Evolutionary conservation across 495 filamentous ascomycete genomes (phyloP).

Genomic region (Aspergillus bridgeri): DNA sequence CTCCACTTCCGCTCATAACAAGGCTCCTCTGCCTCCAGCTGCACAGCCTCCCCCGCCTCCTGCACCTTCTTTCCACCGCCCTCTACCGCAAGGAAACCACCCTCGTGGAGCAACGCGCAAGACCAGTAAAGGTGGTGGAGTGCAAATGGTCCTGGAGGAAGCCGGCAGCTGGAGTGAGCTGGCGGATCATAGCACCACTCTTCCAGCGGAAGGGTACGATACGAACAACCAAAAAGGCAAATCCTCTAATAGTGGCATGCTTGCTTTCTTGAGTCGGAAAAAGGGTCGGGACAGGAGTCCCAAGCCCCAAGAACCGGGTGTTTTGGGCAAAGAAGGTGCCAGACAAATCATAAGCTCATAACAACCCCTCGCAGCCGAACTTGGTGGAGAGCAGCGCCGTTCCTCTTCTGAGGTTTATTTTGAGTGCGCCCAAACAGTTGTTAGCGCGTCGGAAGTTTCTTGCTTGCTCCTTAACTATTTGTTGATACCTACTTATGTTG

Average conservation of each 20-base stretch:
- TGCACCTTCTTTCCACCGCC: conserved; percentile 38
- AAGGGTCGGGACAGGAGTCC: conserved; percentile 88
- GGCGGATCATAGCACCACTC: conserved; percentile 75
- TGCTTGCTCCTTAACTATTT: neutral
- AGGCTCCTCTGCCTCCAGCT: conserved; percentile 18
- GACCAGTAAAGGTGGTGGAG: conserved; percentile 74
- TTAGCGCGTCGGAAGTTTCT: neutral
- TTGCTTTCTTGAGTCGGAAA: conserved; percentile 84
- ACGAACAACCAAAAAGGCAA: conserved; percentile 47
- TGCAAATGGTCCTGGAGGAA: conserved; percentile 88
- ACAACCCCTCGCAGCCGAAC: neutral
- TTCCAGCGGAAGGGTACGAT: conserved; percentile 60
- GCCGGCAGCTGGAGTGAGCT: conserved; percentile 86
- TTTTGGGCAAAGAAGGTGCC: conserved; percentile 92
- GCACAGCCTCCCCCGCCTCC: conserved; percentile 29
- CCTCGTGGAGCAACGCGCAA: conserved; percentile 48
- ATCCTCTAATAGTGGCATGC: conserved; percentile 65
- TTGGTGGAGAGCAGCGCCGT: neutral
- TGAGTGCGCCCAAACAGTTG: neutral
- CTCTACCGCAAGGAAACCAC: conserved; percentile 26
- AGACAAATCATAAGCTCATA: conserved; percentile 51
- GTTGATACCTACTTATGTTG: neutral
- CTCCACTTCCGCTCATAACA: conserved; percentile 10
- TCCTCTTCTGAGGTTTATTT: neutral
- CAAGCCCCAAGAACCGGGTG: conserved; percentile 89